Conservation (phyloP, 2,329 filamentous ascomycete genomes). For the Xylaria multiplex region DNA sequence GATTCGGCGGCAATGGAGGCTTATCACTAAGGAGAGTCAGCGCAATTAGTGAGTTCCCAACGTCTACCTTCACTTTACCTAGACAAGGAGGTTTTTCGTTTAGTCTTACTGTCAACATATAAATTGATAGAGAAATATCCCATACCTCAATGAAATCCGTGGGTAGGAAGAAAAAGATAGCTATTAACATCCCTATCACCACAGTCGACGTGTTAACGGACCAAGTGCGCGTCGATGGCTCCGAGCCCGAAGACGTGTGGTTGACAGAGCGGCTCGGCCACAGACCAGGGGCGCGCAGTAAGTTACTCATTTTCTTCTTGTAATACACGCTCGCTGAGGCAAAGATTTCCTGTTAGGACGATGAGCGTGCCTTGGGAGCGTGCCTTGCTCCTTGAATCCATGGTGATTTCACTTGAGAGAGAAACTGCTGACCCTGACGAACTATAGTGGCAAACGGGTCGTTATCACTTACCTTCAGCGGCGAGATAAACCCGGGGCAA, state of each 20-base stretch:
- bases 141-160: not conserved
- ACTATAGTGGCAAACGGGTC: conserved; percentile 60
- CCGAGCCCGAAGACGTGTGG: conserved; percentile 67
- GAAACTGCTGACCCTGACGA: too few species aligned
- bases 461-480: conserved; percentile 60
- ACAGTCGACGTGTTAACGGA: conserved; percentile 59
- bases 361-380: too few species aligned
- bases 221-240: conserved; percentile 56
- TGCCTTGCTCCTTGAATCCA: too few species aligned
- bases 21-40: conserved; percentile 63
- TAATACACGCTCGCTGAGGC: too few species aligned
- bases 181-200: conserved; percentile 2
- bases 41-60: conserved; percentile 51
- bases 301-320: too few species aligned
- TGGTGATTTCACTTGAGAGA: too few species aligned
- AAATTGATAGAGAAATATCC: not conserved
- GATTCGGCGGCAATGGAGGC: conserved; percentile 63
- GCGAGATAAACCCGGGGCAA: conserved; percentile 58
- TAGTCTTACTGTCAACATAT: too few species aligned
- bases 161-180: not conserved
- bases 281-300: conserved; percentile 54
- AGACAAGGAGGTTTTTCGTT: too few species aligned
- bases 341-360: too few species aligned
- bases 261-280: conserved; percentile 62
- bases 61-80: not conserved